Evolutionary conservation across 176 grass and related monocot genomes (phyloP).

Genomic region (Eragrostis nindensis): DNA sequence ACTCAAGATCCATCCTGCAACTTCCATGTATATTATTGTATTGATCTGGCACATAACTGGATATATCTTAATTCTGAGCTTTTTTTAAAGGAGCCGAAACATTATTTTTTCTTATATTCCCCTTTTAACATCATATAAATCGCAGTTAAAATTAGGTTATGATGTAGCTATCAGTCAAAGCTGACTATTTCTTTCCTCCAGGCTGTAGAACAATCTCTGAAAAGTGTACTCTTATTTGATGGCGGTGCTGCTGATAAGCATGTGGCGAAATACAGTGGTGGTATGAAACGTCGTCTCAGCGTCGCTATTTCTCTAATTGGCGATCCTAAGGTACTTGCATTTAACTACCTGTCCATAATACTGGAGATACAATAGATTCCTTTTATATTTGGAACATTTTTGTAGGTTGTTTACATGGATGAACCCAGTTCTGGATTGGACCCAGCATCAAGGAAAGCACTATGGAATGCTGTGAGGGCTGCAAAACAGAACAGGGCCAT

Average conservation of each 20-base stretch:
- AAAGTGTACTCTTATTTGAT: slow-evolving; percentile 60
- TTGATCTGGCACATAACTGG: not conserved
- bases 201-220: slow-evolving; percentile 79
- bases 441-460: slow-evolving; percentile 75
- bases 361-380: not conserved
- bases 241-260: slow-evolving; percentile 69
- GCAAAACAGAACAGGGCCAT: slow-evolving; percentile 64
- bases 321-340: slow-evolving; percentile 62
- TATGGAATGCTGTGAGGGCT: slow-evolving; percentile 68
- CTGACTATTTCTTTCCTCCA: slow-evolving; percentile 33
- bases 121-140: not conserved
- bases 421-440: slow-evolving; percentile 90
- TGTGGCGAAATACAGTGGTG: slow-evolving; percentile 76
- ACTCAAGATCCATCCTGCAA: not conserved
- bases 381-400: not conserved
- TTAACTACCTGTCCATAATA: not conserved
- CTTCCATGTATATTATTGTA: not conserved
- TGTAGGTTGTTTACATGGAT: slow-evolving; percentile 93
- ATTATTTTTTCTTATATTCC: not conserved
- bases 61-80: not conserved
- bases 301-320: slow-evolving; percentile 84
- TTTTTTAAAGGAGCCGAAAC: not conserved
- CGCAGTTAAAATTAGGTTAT: not conserved
- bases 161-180: not conserved
- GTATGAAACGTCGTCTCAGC: slow-evolving; percentile 89